Conservation (phyloP, 2,329 filamentous ascomycete genomes). For the Chaetomium strumarium region DNA sequence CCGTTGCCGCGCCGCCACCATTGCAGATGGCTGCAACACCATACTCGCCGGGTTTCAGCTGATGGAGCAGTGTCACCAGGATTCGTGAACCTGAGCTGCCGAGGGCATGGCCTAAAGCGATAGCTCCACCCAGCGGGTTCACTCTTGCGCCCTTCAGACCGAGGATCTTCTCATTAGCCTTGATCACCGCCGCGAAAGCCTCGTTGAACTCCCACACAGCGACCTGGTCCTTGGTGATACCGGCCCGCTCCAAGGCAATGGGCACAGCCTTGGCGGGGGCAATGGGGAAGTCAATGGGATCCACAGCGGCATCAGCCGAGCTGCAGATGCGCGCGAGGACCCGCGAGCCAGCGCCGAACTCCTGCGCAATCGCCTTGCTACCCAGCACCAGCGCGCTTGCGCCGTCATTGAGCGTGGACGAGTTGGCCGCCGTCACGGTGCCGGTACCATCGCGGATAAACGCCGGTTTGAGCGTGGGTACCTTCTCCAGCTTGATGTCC, state of each 20-base stretch:
- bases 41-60: slow-evolving; percentile 87
- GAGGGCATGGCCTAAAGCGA: slow-evolving; percentile 84
- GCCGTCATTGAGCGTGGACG: slow-evolving; percentile 90
- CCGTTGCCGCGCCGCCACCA: slow-evolving; percentile 86
- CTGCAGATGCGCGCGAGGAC: slow-evolving; percentile 83
- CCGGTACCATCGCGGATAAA: slow-evolving; percentile 82
- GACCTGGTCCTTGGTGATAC: slow-evolving; percentile 86
- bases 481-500: slow-evolving; percentile 80
- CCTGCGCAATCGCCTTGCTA: slow-evolving; percentile 70
- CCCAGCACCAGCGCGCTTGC: slow-evolving; percentile 83
- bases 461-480: slow-evolving; percentile 80
- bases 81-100: slow-evolving; percentile 93
- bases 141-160: slow-evolving; percentile 73
- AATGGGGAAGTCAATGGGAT: slow-evolving; percentile 89
- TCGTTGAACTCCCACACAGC: slow-evolving; percentile 98
- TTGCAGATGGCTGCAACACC: slow-evolving; percentile 96
- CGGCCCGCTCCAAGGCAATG: slow-evolving; percentile 79
- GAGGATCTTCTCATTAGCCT: slow-evolving; percentile 87
- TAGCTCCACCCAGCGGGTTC: slow-evolving; percentile 85
- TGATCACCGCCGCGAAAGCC: slow-evolving; percentile 92
- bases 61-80: slow-evolving; percentile 82
- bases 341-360: slow-evolving; percentile 71
- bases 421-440: slow-evolving; percentile 91
- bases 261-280: slow-evolving; percentile 90
- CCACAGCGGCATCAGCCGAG: slow-evolving; percentile 83